Percentiles rank a stretch among this genome's conserved stretches.
Conservation (phyloP, 768 basidiomycete species). For the Naganishia kalamii region DNA sequence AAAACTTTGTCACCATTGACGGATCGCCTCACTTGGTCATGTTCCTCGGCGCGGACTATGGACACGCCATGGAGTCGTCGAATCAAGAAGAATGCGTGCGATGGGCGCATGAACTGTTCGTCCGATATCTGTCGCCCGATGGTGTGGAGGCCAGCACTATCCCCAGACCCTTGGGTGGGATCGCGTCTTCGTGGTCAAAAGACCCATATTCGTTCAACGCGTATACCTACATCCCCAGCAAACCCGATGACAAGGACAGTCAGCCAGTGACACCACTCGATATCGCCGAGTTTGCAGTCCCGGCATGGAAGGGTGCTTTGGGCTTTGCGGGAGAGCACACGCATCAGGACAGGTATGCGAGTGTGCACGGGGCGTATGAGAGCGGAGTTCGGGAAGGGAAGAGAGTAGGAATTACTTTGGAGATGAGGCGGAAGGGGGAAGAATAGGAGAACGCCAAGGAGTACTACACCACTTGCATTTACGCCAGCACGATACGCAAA, state of each 20-base stretch:
- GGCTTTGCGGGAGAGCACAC: conserved; percentile 51
- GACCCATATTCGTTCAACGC: conserved; percentile 47
- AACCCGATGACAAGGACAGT: conserved; percentile 21
- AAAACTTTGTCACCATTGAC: conserved; percentile 11
- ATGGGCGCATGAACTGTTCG: conserved; percentile 14
- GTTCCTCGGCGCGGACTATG: conserved; percentile 19
- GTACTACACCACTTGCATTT: too few species aligned
- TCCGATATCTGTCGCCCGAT: conserved; percentile 1
- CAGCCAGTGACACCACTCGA: conserved; percentile 39
- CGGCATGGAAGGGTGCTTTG: conserved; percentile 43
- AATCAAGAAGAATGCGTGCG: neutral
- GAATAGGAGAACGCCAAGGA: neutral
- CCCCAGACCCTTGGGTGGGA: neutral
- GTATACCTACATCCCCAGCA: conserved; percentile 38
- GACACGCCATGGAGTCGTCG: conserved; percentile 2
- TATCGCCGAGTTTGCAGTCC: conserved; percentile 45
- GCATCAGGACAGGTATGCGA: conserved; percentile 16
- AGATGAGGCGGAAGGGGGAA: conserved; percentile 13
- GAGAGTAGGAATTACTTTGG: neutral
- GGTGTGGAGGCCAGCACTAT: neutral
- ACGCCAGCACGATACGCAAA: neutral
- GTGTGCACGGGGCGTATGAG: conserved; percentile 17
- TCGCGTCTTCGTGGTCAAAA: conserved; percentile 34
- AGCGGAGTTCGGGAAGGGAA: conserved; percentile 18
- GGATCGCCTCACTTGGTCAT: conserved; percentile 10